A percentile compares a stretch with the other conserved stretches of the same genome.
Evolutionary conservation across 73 alveolate genomes (phyloP).

Genomic region (Breviolum minutum): DNA sequence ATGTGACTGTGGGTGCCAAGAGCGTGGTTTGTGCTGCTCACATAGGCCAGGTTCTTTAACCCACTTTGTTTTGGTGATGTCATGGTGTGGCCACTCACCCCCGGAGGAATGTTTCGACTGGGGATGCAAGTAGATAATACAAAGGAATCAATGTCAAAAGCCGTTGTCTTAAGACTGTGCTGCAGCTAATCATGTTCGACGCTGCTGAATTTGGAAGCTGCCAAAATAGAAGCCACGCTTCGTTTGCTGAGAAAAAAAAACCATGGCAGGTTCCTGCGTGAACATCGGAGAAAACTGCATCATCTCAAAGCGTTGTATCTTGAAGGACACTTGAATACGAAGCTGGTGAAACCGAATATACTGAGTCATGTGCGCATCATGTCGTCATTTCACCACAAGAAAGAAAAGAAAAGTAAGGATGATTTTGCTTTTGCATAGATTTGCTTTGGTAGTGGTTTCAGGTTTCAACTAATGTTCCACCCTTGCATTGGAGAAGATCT

Average conservation of each 20-base stretch:
- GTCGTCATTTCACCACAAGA: neutral
- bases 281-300: slow-evolving; percentile 98
- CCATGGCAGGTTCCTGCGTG: slow-evolving; percentile 95
- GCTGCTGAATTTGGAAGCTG: neutral
- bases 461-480: too few species aligned
- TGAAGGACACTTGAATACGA: neutral
- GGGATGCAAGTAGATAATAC: neutral
- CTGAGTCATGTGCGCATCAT: neutral
- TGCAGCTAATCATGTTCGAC: neutral
- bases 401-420: too few species aligned
- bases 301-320: slow-evolving; percentile 94
- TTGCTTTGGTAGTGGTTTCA: too few species aligned
- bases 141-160: too few species aligned
- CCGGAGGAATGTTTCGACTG: neutral
- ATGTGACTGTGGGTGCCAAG: slow-evolving; percentile 97
- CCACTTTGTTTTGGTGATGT: neutral
- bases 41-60: slow-evolving; percentile 17
- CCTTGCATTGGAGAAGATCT: too few species aligned
- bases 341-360: too few species aligned
- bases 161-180: neutral
- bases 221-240: slow-evolving; percentile 91
- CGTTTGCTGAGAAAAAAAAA: too few species aligned
- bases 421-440: too few species aligned
- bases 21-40: slow-evolving; percentile 96
- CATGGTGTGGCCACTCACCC: too few species aligned